These are phyloP conservation scores for Pyracantha coccinea DNA, from an alignment of 331 rosid genomes.

Conservation along the genomic window DNA sequence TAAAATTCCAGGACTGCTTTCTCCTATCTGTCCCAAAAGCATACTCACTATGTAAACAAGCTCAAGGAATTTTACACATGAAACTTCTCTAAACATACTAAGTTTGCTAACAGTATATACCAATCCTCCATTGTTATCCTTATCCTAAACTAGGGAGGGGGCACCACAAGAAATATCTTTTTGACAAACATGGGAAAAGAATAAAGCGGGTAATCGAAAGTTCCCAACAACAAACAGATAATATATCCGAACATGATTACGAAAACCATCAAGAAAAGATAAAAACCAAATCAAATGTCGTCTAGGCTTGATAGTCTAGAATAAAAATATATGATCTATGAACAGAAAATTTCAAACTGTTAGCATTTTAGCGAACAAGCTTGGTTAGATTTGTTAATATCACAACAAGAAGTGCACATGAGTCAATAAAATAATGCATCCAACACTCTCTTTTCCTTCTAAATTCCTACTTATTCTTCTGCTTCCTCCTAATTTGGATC, in stretches of 20 bases:
- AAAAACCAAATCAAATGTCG: not conserved
- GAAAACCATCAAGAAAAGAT: not conserved
- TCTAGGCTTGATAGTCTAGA: not conserved
- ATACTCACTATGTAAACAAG: not conserved
- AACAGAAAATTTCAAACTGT: not conserved
- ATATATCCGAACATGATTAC: constrained; percentile 7
- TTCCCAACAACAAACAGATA: constrained; percentile 2
- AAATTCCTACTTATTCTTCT: not conserved
- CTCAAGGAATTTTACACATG: not conserved
- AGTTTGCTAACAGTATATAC: constrained; percentile 6
- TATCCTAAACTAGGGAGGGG: constrained; percentile 4
- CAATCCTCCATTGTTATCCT: constrained; percentile 17
- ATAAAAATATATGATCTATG: not conserved
- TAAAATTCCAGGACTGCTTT: not conserved
- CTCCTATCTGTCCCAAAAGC: constrained; percentile 2
- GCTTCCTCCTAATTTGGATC: not conserved
- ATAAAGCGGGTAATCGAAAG: constrained; percentile 21
- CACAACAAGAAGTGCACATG: not conserved
- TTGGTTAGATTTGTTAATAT: not conserved
- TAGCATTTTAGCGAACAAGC: not conserved
- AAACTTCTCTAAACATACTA: not conserved
- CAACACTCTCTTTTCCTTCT: not conserved
- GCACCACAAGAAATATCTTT: constrained; percentile 11
- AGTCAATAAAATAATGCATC: not conserved
- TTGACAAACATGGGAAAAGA: constrained; percentile 28